These are phyloP conservation scores for Pouteria campechiana DNA, from an alignment of 179 eudicot genomes.

Conservation along the genomic window DNA sequence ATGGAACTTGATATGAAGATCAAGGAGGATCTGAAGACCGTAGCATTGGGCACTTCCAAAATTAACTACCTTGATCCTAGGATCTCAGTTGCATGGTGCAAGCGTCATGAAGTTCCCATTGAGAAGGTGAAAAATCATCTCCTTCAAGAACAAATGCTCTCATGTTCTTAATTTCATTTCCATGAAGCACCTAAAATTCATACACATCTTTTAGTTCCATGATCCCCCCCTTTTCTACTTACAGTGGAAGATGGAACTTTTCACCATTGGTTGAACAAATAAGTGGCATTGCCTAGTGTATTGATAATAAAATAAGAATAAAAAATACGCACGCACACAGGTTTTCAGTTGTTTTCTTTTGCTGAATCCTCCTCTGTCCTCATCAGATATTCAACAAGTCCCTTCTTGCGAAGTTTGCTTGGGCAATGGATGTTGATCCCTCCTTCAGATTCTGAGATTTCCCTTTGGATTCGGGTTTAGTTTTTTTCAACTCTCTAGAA, in stretches of 20 bases:
- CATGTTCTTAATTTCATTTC: too few species aligned
- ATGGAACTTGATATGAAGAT: conserved; percentile 64
- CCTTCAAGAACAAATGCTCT: too few species aligned
- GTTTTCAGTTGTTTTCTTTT: not conserved
- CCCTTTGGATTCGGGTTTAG: too few species aligned
- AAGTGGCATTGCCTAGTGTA: too few species aligned
- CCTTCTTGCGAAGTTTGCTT: conserved; percentile 80
- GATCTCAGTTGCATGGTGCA: conserved; percentile 97
- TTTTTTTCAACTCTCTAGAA: too few species aligned
- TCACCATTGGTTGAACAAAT: too few species aligned
- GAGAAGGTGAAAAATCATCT: conserved; percentile 51
- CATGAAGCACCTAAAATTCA: too few species aligned
- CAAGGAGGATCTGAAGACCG: conserved; percentile 83
- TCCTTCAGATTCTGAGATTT: conserved; percentile 66
- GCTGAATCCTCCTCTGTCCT: not conserved
- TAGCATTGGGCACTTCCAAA: conserved; percentile 90
- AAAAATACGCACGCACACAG: too few species aligned
- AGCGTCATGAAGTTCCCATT: conserved; percentile 89
- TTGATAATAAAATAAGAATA: too few species aligned
- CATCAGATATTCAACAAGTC: conserved; percentile 97
- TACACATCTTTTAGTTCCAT: not conserved
- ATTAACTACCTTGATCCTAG: conserved; percentile 90
- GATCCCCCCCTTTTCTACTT: not conserved
- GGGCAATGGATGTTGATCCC: conserved; percentile 98
- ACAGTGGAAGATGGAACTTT: not conserved